Evolutionary conservation across 2,329 filamentous ascomycete species (phyloP).

Genomic region (Thielaviopsis musarum): DNA sequence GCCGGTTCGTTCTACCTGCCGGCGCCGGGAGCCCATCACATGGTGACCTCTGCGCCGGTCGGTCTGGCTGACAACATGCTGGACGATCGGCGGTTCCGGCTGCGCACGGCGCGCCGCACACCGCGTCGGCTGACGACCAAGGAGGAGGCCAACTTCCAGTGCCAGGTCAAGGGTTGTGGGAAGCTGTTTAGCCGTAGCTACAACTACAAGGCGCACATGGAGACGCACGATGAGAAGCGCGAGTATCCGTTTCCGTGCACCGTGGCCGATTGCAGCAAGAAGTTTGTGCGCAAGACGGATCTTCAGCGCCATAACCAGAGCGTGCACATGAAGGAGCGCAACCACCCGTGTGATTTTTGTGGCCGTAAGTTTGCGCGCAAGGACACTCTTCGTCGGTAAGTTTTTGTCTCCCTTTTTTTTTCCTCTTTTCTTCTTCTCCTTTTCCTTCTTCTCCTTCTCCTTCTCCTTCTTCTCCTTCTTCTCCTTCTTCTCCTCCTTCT

Average conservation of each 20-base stretch:
- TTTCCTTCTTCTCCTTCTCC: too few relatives aligned
- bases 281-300: conserved; percentile 72
- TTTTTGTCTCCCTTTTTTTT: too few relatives aligned
- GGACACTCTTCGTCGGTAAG: conserved; percentile 65
- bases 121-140: conserved; percentile 41
- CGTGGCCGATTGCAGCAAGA: conserved; percentile 48
- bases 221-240: conserved; percentile 61
- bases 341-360: conserved; percentile 55
- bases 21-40: neutral
- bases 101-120: conserved; percentile 20
- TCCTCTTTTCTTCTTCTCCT: too few relatives aligned
- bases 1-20: conserved; percentile 10
- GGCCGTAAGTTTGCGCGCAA: conserved; percentile 58
- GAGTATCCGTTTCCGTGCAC: conserved; percentile 55
- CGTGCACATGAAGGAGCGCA: conserved; percentile 58
- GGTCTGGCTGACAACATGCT: conserved; percentile 2
- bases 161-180: conserved; percentile 51
- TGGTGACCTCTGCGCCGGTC: conserved; percentile 13
- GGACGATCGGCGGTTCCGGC: neutral
- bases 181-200: conserved; percentile 70
- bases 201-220: conserved; percentile 75
- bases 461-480: too few relatives aligned
- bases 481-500: too few relatives aligned
- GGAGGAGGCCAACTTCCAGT: conserved; percentile 56
- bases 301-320: conserved; percentile 44